Evolutionary conservation across 495 filamentous ascomycete genomes (phyloP), one percentile per base, ranked within the genome.

Genomic region (Penicillium taxi): DNA sequence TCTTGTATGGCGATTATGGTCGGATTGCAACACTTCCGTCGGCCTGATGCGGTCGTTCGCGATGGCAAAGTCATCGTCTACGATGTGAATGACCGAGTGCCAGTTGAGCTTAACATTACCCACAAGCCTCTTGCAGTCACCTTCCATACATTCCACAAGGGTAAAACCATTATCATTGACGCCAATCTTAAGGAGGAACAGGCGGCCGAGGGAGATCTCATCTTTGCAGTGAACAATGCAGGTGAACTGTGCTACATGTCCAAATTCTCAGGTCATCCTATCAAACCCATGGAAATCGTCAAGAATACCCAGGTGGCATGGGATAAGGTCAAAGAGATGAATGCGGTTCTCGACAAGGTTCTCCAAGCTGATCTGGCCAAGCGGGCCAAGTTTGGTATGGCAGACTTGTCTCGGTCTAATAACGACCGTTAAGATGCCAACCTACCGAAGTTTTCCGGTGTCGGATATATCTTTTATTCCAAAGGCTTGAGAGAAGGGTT

Each of bases 161-260:
- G 72, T 6, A 74, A 76, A 30, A 69, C 72, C 5, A 69, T 82
- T 37, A 54, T 94, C 21, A 40, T 90, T 5, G 91, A 98, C 63
- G 78, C 88, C 3, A 86, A 73, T 13, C 67, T 80, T 46, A 65
- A 81, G 40, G 91, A 98, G 58, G 90, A 96, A 63, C 84, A 90
- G 56, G 70, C 89, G 20, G 73, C 86, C 2, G 81, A 88, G 24
- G 88, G 82, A 12, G 84, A 86, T 52, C 70, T 90, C 28, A 82
- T 94, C 1, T 75, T 98, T 35, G 85, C 81, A 9, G 66, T 94
- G 55, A 96, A 96, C 59, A 74, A 78, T 38, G 78, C 86, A 47
- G 91, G 93, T 1, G 91, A 96, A 62, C 75, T 96, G 14, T 95
- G 88, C 52, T 84, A 88, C 63, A 72, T 96, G 40, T 80, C 86